These are phyloP conservation scores for Fusarium sp. DNA, from an alignment of 2,329 filamentous ascomycete species.

Conservation along the genomic window DNA sequence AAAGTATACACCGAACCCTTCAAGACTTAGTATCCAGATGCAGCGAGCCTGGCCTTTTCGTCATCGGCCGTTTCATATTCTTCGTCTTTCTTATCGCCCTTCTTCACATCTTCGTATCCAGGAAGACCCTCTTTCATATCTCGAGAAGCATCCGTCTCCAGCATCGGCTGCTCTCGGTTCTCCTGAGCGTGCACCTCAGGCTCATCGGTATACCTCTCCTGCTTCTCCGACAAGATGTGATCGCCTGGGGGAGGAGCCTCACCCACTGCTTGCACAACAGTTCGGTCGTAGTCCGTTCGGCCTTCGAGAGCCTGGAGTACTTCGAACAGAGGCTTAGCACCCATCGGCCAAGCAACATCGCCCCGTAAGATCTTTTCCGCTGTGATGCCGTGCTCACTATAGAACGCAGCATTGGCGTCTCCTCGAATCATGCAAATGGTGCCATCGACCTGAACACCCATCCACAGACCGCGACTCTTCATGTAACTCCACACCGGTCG, in stretches of 20 bases:
- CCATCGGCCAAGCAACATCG: constrained; percentile 59
- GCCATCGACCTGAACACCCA: constrained; percentile 84
- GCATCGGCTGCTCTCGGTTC: background rate
- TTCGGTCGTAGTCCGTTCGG: constrained; percentile 44
- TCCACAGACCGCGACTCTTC: constrained; percentile 85
- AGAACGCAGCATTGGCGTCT: constrained; percentile 86
- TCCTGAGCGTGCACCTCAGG: constrained; percentile 1
- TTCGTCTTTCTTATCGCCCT: constrained; percentile 33
- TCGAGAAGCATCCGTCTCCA: background rate
- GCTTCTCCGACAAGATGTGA: constrained; percentile 51
- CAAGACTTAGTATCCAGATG: constrained; percentile 36
- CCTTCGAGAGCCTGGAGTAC: constrained; percentile 59
- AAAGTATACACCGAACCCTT: too few species aligned
- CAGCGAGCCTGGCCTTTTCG: constrained; percentile 50
- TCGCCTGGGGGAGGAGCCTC: constrained; percentile 42
- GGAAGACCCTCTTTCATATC: constrained; percentile 42
- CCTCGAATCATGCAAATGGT: constrained; percentile 82
- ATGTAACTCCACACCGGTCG: constrained; percentile 85
- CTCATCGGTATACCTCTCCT: constrained; percentile 36
- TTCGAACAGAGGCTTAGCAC: constrained; percentile 57
- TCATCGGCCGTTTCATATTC: constrained; percentile 38
- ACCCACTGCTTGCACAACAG: constrained; percentile 49
- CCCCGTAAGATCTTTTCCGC: constrained; percentile 55
- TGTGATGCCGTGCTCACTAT: constrained; percentile 68
- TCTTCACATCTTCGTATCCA: constrained; percentile 29